These are phyloP conservation scores for Fusarium foetens DNA, from an alignment of 2,329 filamentous ascomycete genomes.

Conservation along the genomic window DNA sequence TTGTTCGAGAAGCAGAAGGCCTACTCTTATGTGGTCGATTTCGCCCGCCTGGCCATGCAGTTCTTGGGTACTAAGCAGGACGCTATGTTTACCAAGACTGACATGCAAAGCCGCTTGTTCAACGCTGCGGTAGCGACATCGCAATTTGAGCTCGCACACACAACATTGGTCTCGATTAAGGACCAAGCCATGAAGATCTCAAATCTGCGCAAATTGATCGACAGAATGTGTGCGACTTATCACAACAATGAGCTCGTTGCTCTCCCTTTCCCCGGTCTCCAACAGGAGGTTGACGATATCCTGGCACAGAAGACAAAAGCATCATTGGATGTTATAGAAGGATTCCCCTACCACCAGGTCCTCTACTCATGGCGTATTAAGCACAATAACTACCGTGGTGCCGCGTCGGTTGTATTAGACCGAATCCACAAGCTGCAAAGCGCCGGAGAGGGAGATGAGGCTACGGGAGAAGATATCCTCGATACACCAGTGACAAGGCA, in stretches of 20 bases:
- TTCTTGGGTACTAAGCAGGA: conserved; percentile 56
- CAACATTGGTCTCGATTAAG: conserved; percentile 77
- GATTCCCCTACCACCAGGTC: conserved; percentile 88
- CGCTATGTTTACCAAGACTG: conserved; percentile 62
- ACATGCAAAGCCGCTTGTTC: conserved; percentile 87
- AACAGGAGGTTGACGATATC: conserved; percentile 81
- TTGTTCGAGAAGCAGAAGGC: conserved; percentile 83
- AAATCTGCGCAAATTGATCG: conserved; percentile 75
- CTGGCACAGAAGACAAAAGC: conserved; percentile 77
- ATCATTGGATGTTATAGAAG: conserved; percentile 71
- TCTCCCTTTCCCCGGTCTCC: conserved; percentile 82
- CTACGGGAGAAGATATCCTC: conserved; percentile 64
- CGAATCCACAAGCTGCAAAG: conserved; percentile 70
- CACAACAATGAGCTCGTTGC: conserved; percentile 75
- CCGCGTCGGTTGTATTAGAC: conserved; percentile 70
- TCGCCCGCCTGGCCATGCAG: conserved; percentile 79
- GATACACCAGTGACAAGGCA: conserved; percentile 76
- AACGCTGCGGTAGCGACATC: conserved; percentile 81
- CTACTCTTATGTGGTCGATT: conserved; percentile 85
- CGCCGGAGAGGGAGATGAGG: conserved; percentile 67
- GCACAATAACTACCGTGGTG: conserved; percentile 86
- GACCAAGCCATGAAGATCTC: conserved; percentile 77
- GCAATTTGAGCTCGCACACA: conserved; percentile 85
- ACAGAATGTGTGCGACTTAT: conserved; percentile 74
- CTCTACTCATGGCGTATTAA: conserved; percentile 91